phyloP scores from a whole-genome alignment of 2,329 filamentous ascomycete species.

The Exserohilum turcica region DNA sequence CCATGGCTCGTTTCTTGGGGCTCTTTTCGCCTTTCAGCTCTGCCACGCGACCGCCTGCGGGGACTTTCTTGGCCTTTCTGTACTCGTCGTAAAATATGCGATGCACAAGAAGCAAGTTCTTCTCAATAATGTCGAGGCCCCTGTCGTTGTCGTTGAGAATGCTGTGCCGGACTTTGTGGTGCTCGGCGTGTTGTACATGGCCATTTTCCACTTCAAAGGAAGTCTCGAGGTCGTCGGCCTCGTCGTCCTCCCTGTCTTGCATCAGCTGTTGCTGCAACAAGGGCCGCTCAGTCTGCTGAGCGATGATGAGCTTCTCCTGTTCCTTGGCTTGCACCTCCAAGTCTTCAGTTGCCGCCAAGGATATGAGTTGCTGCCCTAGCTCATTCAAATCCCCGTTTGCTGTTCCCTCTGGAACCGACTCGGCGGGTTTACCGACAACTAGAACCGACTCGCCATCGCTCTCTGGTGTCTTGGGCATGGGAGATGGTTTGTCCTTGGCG shows the following conservation, averaged over 20 bases:
- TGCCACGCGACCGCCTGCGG: constrained; percentile 54
- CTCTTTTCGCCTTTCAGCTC: constrained; percentile 58
- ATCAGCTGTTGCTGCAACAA: constrained; percentile 90
- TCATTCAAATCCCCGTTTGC: constrained; percentile 60
- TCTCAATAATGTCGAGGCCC: constrained; percentile 77
- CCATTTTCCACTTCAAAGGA: constrained; percentile 48
- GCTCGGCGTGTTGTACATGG: constrained; percentile 38
- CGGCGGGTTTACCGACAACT: constrained; percentile 31
- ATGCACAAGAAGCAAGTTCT: constrained; percentile 77
- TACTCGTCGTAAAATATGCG: constrained; percentile 82
- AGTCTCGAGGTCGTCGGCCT: constrained; percentile 57
- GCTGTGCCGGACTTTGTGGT: constrained; percentile 66
- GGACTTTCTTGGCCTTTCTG: constrained; percentile 58
- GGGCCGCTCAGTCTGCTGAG: constrained; percentile 86
- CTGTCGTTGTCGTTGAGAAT: constrained; percentile 86
- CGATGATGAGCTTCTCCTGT: constrained; percentile 84
- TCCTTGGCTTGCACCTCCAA: constrained; percentile 79
- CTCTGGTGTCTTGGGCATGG: constrained; percentile 19
- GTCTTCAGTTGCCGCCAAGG: constrained; percentile 74
- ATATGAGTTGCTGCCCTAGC: constrained; percentile 75
- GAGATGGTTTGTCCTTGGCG: constrained; percentile 25
- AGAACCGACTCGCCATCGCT: constrained; percentile 25
- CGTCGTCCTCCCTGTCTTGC: constrained; percentile 82
- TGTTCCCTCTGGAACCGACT: constrained; percentile 21
- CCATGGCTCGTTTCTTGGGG: constrained; percentile 54